Evolutionary conservation across 306 rosid species (phyloP).

Genomic region (Cajanus cajan): DNA sequence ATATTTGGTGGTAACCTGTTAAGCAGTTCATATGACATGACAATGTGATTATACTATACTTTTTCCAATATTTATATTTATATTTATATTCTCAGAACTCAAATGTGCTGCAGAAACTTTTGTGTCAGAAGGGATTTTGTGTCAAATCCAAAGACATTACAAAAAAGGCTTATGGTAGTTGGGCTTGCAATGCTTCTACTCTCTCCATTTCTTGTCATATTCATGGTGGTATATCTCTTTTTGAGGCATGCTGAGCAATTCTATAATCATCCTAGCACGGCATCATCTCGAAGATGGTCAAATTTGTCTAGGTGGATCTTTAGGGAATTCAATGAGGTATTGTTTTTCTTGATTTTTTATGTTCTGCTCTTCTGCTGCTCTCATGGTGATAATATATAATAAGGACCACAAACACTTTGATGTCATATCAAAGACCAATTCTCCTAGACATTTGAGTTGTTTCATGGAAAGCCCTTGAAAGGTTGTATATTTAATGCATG

Average conservation of each 20-base stretch:
- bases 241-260: conserved; percentile 94
- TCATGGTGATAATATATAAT: background rate
- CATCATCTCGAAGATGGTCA: conserved; percentile 95
- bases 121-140: conserved; percentile 70
- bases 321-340: conserved; percentile 95
- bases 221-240: conserved; percentile 93
- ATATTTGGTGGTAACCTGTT: background rate
- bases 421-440: background rate
- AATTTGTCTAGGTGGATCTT: conserved; percentile 89
- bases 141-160: conserved; percentile 72
- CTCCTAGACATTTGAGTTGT: background rate
- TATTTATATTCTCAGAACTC: conserved; percentile 21
- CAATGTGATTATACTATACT: conserved; percentile 5
- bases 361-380: background rate
- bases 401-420: background rate
- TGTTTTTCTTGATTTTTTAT: background rate
- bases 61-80: conserved; percentile 20
- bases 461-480: background rate
- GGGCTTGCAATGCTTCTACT: conserved; percentile 88
- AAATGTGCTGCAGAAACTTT: conserved; percentile 62
- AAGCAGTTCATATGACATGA: background rate
- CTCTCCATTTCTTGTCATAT: conserved; percentile 94
- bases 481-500: conserved; percentile 17
- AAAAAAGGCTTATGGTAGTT: conserved; percentile 83
- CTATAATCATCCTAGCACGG: conserved; percentile 88